Percentiles rank a stretch among this genome's conserved stretches.
phyloP scores from a whole-genome alignment of 2,329 filamentous ascomycete species.

The Gaeumannomyces sp. region DNA sequence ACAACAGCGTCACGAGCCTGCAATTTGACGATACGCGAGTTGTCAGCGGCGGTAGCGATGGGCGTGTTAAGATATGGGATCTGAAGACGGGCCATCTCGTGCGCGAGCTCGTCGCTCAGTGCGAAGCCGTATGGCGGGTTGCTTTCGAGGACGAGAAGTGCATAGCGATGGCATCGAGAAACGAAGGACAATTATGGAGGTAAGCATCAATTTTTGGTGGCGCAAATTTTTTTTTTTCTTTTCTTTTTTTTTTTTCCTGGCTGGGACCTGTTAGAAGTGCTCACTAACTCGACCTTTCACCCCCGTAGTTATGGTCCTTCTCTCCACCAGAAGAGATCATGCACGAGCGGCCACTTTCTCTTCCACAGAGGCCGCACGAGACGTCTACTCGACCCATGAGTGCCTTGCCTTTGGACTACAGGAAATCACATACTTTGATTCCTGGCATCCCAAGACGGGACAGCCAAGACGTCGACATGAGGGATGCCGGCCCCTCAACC shows the following conservation, averaged over 20 bases:
- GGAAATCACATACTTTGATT: conserved; percentile 26
- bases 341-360: conserved; percentile 45
- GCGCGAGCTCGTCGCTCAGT: conserved; percentile 82
- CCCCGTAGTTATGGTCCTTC: conserved; percentile 80
- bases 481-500: conserved; percentile 49
- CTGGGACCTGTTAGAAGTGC: not conserved
- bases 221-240: not conserved
- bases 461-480: conserved; percentile 48
- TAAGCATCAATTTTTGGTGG: conserved; percentile 37
- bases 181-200: conserved; percentile 94
- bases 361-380: conserved; percentile 41
- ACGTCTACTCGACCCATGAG: conserved; percentile 43
- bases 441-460: conserved; percentile 28
- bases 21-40: conserved; percentile 96
- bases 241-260: no score
- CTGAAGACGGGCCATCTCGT: conserved; percentile 85
- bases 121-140: conserved; percentile 94
- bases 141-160: conserved; percentile 98
- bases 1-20: conserved; percentile 95
- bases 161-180: conserved; percentile 85
- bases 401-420: conserved; percentile 41
- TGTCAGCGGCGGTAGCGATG: conserved; percentile 92
- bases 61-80: conserved; percentile 98
- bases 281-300: conserved; percentile 7
- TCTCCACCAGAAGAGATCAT: conserved; percentile 71